Conservation (phyloP, 1,284 basidiomycete genomes). For the Cutaneotrichosporon sp. region DNA sequence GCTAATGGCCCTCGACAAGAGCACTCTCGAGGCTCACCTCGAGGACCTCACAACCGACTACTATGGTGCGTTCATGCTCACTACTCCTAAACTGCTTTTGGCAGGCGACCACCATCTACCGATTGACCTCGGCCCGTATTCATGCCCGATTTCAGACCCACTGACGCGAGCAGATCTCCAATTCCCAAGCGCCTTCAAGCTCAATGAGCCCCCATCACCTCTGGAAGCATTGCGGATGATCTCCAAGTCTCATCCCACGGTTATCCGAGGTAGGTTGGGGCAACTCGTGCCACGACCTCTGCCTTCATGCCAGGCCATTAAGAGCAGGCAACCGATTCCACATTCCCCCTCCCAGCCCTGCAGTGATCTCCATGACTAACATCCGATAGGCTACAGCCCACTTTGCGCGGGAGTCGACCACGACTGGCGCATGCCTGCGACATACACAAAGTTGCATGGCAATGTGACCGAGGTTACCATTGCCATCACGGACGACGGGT, state of each 20-base stretch:
- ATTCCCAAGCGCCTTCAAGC: conserved; percentile 52
- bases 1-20: conserved; percentile 10
- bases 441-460: conserved; percentile 57
- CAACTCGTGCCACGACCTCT: background rate
- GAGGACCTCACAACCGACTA: conserved; percentile 21
- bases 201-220: conserved; percentile 63
- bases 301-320: background rate
- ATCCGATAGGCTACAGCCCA: conserved; percentile 35
- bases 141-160: background rate
- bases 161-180: conserved; percentile 34
- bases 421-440: conserved; percentile 33
- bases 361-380: conserved; percentile 1
- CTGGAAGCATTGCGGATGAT: conserved; percentile 72
- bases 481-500: conserved; percentile 83
- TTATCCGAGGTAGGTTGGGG: conserved; percentile 63
- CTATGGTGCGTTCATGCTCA: conserved; percentile 18
- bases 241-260: conserved; percentile 70
- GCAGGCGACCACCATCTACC: background rate
- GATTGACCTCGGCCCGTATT: background rate
- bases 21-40: conserved; percentile 17
- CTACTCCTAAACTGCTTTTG: background rate
- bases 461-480: conserved; percentile 61
- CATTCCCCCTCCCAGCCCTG: conserved; percentile 31
- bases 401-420: conserved; percentile 5
- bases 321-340: conserved; percentile 6